Base-by-base conservation (phyloP, 495 filamentous ascomycete species). In the Hypoxylon subgilvum region DNA sequence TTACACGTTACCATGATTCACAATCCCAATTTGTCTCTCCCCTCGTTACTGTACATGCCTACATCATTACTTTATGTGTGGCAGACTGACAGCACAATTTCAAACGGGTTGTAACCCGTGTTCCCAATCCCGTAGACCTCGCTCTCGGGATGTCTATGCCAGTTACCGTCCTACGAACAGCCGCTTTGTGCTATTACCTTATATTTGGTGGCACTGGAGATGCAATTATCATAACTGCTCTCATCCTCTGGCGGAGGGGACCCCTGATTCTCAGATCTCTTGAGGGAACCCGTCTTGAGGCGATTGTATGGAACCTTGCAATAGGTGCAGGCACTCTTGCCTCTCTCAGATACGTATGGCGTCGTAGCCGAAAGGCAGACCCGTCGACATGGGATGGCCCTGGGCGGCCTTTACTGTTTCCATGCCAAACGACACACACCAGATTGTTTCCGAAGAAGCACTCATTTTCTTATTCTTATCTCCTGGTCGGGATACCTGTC, bases 401-500 rank as follows among this genome's bases (percentile, higher is more conserved):
- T 7, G 59, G 47, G 19, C 59, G 69, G 45, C 79, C 81, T 6
- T 50, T 79, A 17, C 52, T 87, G 8, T 84, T 90, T 44, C 84
- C 86, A 14, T 83, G 82, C 56, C 70, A 69, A 40, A 88, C 85
- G 9, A 82, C 75, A 12, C 88, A 89, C 68, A 71, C 79, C 18
- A 76, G 86, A 28, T 62, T 86, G 13, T 83, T 84, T 57, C 88
- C 86, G 1, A 75, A 81, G 53, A 83, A 77, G 55, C 84, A 89
- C 61, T 75, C 74, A 0, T 89, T 90, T 66, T 76, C 74, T 8
- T 88, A 88, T 67, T 84, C 86, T 3, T 86, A 88, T 64, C 75
- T 90, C 8, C 72, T 82, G 21, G 81, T 86, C 22, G 87, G 87
- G 3, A 75, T 90, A 45, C 88, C 88, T 2, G 74, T 91, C 30